Percentiles rank a stretch among this genome's conserved stretches.
phyloP scores from a whole-genome alignment of 345 rosid genomes.

The Barbarea vulgaris region DNA sequence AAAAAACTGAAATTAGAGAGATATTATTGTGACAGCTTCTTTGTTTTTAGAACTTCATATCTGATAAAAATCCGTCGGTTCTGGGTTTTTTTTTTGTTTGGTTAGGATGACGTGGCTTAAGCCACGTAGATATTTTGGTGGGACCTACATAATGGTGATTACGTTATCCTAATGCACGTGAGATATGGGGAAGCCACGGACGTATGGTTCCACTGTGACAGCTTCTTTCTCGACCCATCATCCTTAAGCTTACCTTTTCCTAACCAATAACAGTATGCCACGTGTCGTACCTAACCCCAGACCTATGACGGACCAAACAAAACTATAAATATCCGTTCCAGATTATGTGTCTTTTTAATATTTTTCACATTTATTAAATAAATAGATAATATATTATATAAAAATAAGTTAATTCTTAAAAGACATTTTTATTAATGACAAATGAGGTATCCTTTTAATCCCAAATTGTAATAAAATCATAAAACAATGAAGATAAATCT shows the following conservation, averaged over 20 bases:
- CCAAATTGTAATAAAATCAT: no score
- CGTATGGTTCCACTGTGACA: conserved; percentile 32
- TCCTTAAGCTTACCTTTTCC: conserved; percentile 39
- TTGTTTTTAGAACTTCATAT: conserved; percentile 33
- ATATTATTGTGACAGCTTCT: conserved; percentile 35
- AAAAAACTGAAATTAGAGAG: conserved; percentile 18
- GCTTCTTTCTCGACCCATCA: conserved; percentile 32
- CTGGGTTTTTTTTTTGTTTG: not conserved
- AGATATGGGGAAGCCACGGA: conserved; percentile 37
- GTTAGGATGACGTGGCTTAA: conserved; percentile 25
- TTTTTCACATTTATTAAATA: no score
- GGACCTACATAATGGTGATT: conserved; percentile 41
- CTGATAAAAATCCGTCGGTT: conserved; percentile 32
- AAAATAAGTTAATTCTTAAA: not conserved
- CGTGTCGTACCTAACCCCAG: not conserved
- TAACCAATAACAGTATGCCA: conserved; percentile 4
- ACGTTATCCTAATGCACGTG: conserved; percentile 62
- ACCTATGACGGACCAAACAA: conserved; percentile 25
- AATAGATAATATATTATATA: no score
- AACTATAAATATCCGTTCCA: not conserved
- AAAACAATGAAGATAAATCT: no score
- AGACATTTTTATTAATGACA: no score
- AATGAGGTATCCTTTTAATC: no score
- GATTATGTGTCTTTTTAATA: not conserved
- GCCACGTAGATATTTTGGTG: conserved; percentile 33